Base-by-base conservation (phyloP, 768 basidiomycete species). In the Postia placenta region DNA sequence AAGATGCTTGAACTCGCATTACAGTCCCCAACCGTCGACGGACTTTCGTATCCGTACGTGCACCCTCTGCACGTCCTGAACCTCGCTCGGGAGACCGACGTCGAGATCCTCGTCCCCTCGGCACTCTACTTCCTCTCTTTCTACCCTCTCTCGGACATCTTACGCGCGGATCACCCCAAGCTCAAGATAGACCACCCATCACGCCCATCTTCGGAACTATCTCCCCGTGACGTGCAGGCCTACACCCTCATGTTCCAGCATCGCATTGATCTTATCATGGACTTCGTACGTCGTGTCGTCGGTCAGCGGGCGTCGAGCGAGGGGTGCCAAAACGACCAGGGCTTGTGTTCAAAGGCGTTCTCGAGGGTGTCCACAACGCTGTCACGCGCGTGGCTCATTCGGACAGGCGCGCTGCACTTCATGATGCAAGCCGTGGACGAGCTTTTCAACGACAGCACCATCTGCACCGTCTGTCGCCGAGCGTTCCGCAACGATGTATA, bases 171-270 rank as follows among this genome's bases (percentile, higher is more conserved):
- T 45, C 80, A 81, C 53, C 74, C 77, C 0, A 82, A 82, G 60
- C 70, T 82, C 11, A 52, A 59, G 33, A 55, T 72, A 28, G 59
- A 71, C 22, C 75, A 79, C 56, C 73, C 74, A 4, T 76, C 79
- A 1, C 70, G 71, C 20, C 78, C 78, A 1, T 73, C 75, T 4
- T 73, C 73, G 4, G 54, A 61, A 19, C 59, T 82, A 11, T 61
- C 65, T 5, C 53, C 69, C 9, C 47, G 61, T 22, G 78, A 79
- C 58, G 49, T 79, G n/a, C 58, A 65, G 50, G 64, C 69, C 33
- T 82, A 81, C 56, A 75, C 75, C 3, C 68, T 79, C 33, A 75
- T 82, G 73, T 81, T 69, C 60, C 79, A 82, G 61, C 67, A 75
- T 47, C 74, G 80, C 19, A 55, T 80, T 19, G 69, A 75, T 28